Base-by-base conservation (phyloP, 768 basidiomycete species). In the Lactifluus hygrophoroides region DNA sequence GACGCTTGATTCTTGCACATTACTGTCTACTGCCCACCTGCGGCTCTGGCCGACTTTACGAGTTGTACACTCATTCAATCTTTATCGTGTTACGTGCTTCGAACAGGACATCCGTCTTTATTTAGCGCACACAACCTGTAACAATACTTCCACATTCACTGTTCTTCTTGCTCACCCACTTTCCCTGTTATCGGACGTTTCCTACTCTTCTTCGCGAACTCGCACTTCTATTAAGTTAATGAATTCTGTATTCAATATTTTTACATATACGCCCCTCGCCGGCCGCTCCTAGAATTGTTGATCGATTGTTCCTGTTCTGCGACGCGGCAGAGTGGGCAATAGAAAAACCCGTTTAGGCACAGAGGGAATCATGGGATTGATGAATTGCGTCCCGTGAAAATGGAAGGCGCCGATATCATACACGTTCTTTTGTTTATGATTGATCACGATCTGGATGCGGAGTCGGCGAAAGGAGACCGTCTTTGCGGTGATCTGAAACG, bases 101-200 rank as follows among this genome's bases (percentile, higher is more conserved):
- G 44, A 55, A 38, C 5, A 10, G 54, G 58, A 60, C 58, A 50
- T 51, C 35, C 48, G 10, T 23, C n/a, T 40, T 43, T 14, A n/a
- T 43, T 54, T 43, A 16, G 11, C 17, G 47, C 40, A 3, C 13
- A 35, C 40, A 27, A 51, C 49, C 44, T 59, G 58, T 59, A 59
- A 19, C 19, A 58, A 27, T 13, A 54, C 40, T 16, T 25, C 51
- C 34, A 37, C 40, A 34, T n/a, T 32, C n/a, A 27, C 47, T 10
- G 25, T n/a, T n/a, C 49, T 34, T 48, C 13, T 25, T 23, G 7
- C 16, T 35, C 40, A 54, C n/a, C 14, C 21, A 5, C 27, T 40
- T 45, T n/a, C 19, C 5, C 28, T 35, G 42, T 25, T 30, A 38
- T 16, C 32, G 54, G 49, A 46, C 54, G 25, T 16, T 44, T 17